Evolutionary conservation across 2,329 filamentous ascomycete genomes (phyloP).

Genomic region (Didymella pinodella): DNA sequence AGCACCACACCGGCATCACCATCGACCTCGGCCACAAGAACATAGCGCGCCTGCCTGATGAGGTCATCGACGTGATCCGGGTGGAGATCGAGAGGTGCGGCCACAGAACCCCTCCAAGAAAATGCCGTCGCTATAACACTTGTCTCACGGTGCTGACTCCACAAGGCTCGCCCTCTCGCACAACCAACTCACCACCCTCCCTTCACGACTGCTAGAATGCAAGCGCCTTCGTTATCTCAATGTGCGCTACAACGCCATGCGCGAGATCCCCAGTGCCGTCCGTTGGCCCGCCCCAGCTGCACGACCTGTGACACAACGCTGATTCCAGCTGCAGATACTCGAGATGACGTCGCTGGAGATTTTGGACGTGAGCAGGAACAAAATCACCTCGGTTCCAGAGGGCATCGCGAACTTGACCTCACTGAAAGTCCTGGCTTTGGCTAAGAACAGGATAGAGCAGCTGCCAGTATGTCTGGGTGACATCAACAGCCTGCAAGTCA

Average conservation of each 20-base stretch:
- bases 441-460: constrained; percentile 85
- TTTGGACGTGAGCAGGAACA: constrained; percentile 89
- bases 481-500: constrained; percentile 85
- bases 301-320: constrained; percentile 11
- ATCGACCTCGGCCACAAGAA: constrained; percentile 80
- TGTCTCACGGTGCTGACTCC: constrained; percentile 8
- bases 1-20: constrained; percentile 72
- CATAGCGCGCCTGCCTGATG: constrained; percentile 74
- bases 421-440: constrained; percentile 86
- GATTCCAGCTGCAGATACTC: constrained; percentile 70
- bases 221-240: constrained; percentile 81
- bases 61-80: constrained; percentile 78
- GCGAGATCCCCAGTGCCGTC: constrained; percentile 71
- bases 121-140: not conserved
- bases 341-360: constrained; percentile 88
- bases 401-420: constrained; percentile 83
- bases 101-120: not conserved
- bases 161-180: constrained; percentile 79
- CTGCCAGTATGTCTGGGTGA: constrained; percentile 85
- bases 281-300: constrained; percentile 41
- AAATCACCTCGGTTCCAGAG: constrained; percentile 76
- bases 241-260: constrained; percentile 76
- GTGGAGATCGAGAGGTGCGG: constrained; percentile 73
- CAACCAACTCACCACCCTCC: constrained; percentile 76
- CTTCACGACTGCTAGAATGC: constrained; percentile 76